These are phyloP conservation scores for Hydnum rufescens DNA, from an alignment of 768 basidiomycete species.

Conservation along the genomic window DNA sequence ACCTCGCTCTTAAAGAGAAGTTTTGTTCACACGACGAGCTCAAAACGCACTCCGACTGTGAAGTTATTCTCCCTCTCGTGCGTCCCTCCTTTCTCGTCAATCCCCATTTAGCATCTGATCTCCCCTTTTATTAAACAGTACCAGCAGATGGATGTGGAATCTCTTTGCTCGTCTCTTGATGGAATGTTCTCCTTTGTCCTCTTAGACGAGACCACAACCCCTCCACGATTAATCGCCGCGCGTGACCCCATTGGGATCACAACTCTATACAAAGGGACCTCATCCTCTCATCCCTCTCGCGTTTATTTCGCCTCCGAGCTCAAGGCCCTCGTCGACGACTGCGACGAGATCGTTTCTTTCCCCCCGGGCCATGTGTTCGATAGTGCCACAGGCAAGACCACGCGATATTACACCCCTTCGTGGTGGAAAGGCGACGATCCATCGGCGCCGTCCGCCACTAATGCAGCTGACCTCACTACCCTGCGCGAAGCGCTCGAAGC, in stretches of 20 bases:
- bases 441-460: constrained; percentile 37
- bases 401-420: constrained; percentile 67
- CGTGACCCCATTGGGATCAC: constrained; percentile 97
- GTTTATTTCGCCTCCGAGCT: constrained; percentile 93
- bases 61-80: constrained; percentile 87
- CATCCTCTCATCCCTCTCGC: constrained; percentile 57
- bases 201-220: constrained; percentile 78
- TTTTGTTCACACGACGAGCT: too few relatives aligned
- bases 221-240: constrained; percentile 81
- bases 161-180: constrained; percentile 63
- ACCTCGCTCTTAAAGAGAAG: constrained; percentile 57
- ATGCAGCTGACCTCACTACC: constrained; percentile 38
- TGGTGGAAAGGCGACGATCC: constrained; percentile 81
- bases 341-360: constrained; percentile 87
- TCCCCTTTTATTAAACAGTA: constrained; percentile 50
- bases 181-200: constrained; percentile 99
- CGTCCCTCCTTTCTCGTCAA: constrained; percentile 11
- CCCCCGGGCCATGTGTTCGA: constrained; percentile 96
- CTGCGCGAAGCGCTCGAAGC: constrained; percentile 72
- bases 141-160: constrained; percentile 25
- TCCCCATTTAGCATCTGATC: neutral
- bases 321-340: constrained; percentile 77
- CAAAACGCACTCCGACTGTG: constrained; percentile 98
- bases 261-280: constrained; percentile 96
- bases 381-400: constrained; percentile 55